Percentiles rank a stretch among this genome's conserved stretches.
Conservation (phyloP, 1,284 basidiomycete species). For the Moesziomyces sp. region DNA sequence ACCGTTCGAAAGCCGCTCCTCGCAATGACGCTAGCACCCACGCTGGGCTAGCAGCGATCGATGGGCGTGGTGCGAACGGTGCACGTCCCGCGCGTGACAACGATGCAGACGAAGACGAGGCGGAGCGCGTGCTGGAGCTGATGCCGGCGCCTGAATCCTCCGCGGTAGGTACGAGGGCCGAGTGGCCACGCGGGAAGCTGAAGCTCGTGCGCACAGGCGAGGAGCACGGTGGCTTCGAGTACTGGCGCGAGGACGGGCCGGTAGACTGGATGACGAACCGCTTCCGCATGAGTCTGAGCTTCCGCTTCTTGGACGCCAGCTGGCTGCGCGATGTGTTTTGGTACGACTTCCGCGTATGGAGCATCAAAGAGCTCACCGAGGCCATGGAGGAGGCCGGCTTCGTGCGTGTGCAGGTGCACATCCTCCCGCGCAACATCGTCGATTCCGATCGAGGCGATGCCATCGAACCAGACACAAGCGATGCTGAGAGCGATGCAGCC, state of each 20-base stretch:
- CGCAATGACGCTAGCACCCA: too few relatives aligned
- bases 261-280: slow-evolving; percentile 57
- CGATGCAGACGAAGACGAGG: slow-evolving; percentile 9
- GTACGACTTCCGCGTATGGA: slow-evolving; percentile 62
- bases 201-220: slow-evolving; percentile 52
- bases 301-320: slow-evolving; percentile 49
- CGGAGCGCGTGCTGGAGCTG: slow-evolving; percentile 15
- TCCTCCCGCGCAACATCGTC: slow-evolving; percentile 45
- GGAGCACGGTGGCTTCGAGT: slow-evolving; percentile 55
- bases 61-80: background rate
- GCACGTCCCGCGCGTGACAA: background rate
- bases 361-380: slow-evolving; percentile 51
- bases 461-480: slow-evolving; percentile 1
- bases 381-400: slow-evolving; percentile 60
- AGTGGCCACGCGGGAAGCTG: slow-evolving; percentile 59
- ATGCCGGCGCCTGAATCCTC: slow-evolving; percentile 13
- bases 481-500: background rate
- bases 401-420: slow-evolving; percentile 42
- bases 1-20: background rate
- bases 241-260: slow-evolving; percentile 62
- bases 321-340: slow-evolving; percentile 58
- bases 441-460: slow-evolving; percentile 10
- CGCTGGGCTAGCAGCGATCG: background rate
- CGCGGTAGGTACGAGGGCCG: slow-evolving; percentile 35
- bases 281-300: slow-evolving; percentile 59